phyloP scores from a whole-genome alignment of 2,329 filamentous ascomycete species.

The Phaeosphaeriaceae sp. region DNA sequence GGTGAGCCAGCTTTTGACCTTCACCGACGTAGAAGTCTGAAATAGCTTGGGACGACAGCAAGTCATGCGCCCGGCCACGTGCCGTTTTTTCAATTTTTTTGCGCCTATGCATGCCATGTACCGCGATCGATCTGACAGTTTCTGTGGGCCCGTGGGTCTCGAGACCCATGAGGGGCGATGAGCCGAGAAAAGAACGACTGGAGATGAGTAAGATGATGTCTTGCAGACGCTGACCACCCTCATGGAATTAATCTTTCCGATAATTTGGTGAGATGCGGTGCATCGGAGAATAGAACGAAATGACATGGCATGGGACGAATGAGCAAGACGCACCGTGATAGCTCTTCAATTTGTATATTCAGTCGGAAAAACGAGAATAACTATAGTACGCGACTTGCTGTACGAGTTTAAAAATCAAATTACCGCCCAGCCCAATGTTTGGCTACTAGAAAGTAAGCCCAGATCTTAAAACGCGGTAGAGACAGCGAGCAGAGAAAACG shows the following conservation, averaged over 20 bases:
- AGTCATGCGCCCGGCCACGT: neutral
- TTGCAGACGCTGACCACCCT: no score
- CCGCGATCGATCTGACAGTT: neutral
- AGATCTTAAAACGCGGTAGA: conserved; percentile 10
- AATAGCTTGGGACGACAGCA: neutral
- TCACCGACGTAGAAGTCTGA: neutral
- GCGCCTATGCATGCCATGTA: neutral
- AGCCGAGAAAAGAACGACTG: neutral
- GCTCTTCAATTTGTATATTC: conserved; percentile 19
- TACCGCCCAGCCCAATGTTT: conserved; percentile 14
- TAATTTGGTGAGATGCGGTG: neutral
- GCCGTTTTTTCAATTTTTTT: neutral
- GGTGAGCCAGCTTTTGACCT: neutral
- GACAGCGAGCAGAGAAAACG: conserved; percentile 18
- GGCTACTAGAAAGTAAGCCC: conserved; percentile 7
- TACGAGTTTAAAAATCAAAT: conserved; percentile 18
- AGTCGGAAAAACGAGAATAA: conserved; percentile 5
- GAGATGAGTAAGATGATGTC: conserved; percentile 1
- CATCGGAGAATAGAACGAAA: neutral
- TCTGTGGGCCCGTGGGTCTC: neutral
- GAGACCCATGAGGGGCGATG: neutral
- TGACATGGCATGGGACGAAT: neutral
- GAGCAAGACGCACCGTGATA: conserved; percentile 10
- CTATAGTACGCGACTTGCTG: conserved; percentile 6
- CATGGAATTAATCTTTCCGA: neutral